Base-by-base conservation (phyloP, 1,139 yeast genomes). In the Taphrina populina region DNA sequence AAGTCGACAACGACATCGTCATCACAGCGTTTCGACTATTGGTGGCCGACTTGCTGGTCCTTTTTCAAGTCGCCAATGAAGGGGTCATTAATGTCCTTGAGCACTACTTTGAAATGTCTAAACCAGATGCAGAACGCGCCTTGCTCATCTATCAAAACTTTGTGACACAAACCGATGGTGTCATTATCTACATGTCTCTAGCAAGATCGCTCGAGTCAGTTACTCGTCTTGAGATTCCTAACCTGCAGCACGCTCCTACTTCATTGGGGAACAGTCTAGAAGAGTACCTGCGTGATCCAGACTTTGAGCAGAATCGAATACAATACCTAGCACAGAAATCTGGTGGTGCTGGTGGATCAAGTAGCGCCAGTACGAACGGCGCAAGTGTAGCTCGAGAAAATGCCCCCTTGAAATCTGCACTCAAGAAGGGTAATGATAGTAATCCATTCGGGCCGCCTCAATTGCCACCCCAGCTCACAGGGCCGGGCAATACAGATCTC, bases 161-260 rank as follows among this genome's bases (percentile, higher is more conserved):
- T 70, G 95, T 90, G 49, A 84, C 82, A 60, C 82, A 88, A 67
- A 92, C 98, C 0, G 83, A 83, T 56, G 84, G 83, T 66, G 97
- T 90, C 17, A 92, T 92, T 41, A 84, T 83, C 64, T 92, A 84
- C 68, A 76, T 92, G 65, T 80, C 95, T 64, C 83, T 85, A 17
- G 98, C 97, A 4, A 90, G 92, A 67, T 90, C 84, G 67, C 74
- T 87, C 64, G 95, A 88, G 68, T 80, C 82, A 66, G 81, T 92
- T 2, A 88, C 97, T 0, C 88, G 88, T 64, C 74, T 92, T 60
- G 88, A 85, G 66, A 95, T 92, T 27, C 98, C 98, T 24, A 90
- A 95, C 11, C 90, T 92, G 60, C 88, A 88, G 68, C 98, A 92
- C 70, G 60, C 97, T 0, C 97, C 97, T 11, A 90, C 96, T 1